phyloP scores from a whole-genome alignment of 164 flowering plant species.

The Vitis rotundifolia region DNA sequence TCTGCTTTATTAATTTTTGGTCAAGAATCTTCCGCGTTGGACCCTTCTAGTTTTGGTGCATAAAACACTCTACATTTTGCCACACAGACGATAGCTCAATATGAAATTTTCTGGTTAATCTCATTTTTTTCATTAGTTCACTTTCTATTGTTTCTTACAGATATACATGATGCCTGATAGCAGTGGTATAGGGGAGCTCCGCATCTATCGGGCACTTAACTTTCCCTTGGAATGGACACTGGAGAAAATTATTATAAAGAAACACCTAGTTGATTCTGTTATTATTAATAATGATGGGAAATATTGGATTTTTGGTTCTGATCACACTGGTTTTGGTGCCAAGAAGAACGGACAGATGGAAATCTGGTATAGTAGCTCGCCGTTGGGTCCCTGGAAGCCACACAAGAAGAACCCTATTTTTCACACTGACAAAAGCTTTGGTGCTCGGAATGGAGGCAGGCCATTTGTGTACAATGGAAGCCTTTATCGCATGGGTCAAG shows the following conservation, averaged over 20 bases:
- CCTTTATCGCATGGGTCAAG: slow-evolving; percentile 87
- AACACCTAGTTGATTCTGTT: slow-evolving; percentile 82
- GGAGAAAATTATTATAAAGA: slow-evolving; percentile 68
- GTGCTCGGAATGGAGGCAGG: slow-evolving; percentile 93
- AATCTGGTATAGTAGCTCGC: slow-evolving; percentile 82
- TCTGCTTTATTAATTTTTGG: too few species aligned
- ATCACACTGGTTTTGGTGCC: slow-evolving; percentile 76
- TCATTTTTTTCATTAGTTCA: too few species aligned
- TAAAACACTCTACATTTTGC: too few species aligned
- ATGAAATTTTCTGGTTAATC: too few species aligned
- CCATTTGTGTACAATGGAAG: slow-evolving; percentile 70
- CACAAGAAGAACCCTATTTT: slow-evolving; percentile 85
- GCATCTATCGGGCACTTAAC: slow-evolving; percentile 70
- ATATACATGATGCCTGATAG: slow-evolving; percentile 98
- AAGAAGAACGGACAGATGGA: slow-evolving; percentile 81
- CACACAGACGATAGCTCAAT: too few species aligned
- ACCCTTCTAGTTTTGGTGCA: too few species aligned
- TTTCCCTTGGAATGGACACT: slow-evolving; percentile 86
- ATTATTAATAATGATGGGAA: slow-evolving; percentile 51
- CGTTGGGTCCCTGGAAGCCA: slow-evolving; percentile 90
- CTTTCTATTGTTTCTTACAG: slow-evolving; percentile 36
- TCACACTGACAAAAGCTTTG: slow-evolving; percentile 54
- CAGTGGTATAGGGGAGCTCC: slow-evolving; percentile 78
- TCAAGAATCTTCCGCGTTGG: too few species aligned
- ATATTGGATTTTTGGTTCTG: slow-evolving; percentile 95